These are phyloP conservation scores for Anthracocystis panici-leucophaei DNA, from an alignment of 1,284 basidiomycete genomes.

Conservation along the genomic window DNA sequence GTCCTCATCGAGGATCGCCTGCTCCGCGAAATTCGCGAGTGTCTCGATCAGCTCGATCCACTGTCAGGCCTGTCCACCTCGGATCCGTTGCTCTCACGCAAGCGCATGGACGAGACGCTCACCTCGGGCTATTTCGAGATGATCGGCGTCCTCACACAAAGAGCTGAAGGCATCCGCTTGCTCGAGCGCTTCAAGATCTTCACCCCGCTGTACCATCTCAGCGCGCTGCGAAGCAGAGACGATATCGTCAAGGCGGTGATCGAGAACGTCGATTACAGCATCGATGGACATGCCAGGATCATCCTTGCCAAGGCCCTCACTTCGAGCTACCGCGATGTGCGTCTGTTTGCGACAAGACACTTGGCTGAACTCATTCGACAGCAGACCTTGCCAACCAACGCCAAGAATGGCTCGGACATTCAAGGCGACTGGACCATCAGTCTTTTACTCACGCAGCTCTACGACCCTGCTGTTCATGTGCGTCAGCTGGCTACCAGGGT, in stretches of 20 bases:
- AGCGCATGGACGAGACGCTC: conserved; percentile 83
- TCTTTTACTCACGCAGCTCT: conserved; percentile 91
- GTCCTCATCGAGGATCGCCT: conserved; percentile 90
- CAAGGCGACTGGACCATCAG: conserved; percentile 62
- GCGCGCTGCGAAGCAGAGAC: conserved; percentile 88
- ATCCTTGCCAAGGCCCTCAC: conserved; percentile 91
- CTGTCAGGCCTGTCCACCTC: conserved; percentile 71
- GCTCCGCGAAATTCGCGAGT: conserved; percentile 84
- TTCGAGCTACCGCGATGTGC: conserved; percentile 66
- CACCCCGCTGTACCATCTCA: conserved; percentile 92
- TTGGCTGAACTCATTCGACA: conserved; percentile 74
- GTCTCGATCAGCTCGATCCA: conserved; percentile 91
- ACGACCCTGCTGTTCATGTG: conserved; percentile 89
- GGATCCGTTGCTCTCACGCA: conserved; percentile 86
- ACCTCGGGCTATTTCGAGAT: conserved; percentile 95
- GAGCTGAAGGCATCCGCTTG: conserved; percentile 86
- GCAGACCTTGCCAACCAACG: conserved; percentile 25
- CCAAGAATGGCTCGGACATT: conserved; percentile 27
- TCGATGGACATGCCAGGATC: conserved; percentile 71
- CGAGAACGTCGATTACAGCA: conserved; percentile 80
- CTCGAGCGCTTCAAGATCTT: conserved; percentile 93
- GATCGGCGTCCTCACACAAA: conserved; percentile 88
- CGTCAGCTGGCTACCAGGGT: conserved; percentile 88
- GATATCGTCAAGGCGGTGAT: conserved; percentile 91
- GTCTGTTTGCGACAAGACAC: conserved; percentile 87